These are phyloP conservation scores for Hebeloma cylindrosporum DNA, from an alignment of 768 basidiomycete genomes.

Conservation along the genomic window DNA sequence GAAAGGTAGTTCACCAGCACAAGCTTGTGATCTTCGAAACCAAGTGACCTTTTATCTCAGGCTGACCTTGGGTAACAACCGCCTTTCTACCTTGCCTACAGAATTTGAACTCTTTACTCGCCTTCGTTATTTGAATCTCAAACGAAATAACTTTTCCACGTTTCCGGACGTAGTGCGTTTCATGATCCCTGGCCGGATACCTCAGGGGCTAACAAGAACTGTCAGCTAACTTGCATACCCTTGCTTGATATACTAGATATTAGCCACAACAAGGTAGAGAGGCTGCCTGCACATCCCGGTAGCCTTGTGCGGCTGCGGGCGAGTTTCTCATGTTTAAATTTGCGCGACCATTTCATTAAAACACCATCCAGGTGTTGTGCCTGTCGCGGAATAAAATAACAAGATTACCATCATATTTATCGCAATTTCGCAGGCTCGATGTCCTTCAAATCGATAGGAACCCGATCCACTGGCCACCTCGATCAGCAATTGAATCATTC, in stretches of 20 bases:
- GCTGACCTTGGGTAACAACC: slow-evolving; percentile 85
- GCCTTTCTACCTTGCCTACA: slow-evolving; percentile 71
- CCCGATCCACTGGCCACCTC: slow-evolving; percentile 92
- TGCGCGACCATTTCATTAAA: background rate
- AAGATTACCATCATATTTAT: slow-evolving; percentile 75
- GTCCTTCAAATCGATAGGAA: slow-evolving; percentile 89
- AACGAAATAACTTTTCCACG: slow-evolving; percentile 75
- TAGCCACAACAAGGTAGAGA: slow-evolving; percentile 86
- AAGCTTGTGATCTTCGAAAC: too few relatives aligned
- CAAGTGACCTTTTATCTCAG: slow-evolving; percentile 47
- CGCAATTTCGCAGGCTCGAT: slow-evolving; percentile 67
- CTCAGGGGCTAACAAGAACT: slow-evolving; percentile 7
- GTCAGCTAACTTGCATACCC: slow-evolving; percentile 78
- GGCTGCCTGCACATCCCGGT: slow-evolving; percentile 78
- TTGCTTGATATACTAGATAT: slow-evolving; percentile 94
- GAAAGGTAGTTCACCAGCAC: slow-evolving; percentile 64
- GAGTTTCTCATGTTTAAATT: slow-evolving; percentile 1
- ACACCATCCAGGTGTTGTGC: slow-evolving; percentile 67
- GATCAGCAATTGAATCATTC: slow-evolving; percentile 46
- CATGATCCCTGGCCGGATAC: slow-evolving; percentile 2
- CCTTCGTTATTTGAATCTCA: slow-evolving; percentile 84
- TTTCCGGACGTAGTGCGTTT: slow-evolving; percentile 85
- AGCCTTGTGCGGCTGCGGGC: slow-evolving; percentile 76
- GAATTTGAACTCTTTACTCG: slow-evolving; percentile 71
- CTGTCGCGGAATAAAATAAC: slow-evolving; percentile 84